Base-by-base conservation (phyloP, 345 rosid species). In the Melastoma malabathricum region DNA sequence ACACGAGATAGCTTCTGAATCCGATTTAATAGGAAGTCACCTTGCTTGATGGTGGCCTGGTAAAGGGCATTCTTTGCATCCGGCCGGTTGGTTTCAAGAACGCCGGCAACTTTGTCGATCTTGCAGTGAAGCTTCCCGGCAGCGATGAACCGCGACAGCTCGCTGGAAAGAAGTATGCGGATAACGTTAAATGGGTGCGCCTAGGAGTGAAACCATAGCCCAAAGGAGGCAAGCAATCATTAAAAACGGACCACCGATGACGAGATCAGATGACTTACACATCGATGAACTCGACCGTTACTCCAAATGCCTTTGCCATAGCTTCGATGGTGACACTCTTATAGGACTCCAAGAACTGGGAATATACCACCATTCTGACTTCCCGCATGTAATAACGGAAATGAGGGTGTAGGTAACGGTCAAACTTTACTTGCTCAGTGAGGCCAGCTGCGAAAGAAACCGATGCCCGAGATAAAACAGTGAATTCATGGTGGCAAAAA, bases 61-160 rank as follows among this genome's bases (percentile, higher is more conserved):
- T 88, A 93, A 29, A 93, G 92, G 7, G 99, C 94, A 68, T 93
- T 93, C 88, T 93, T 88, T 4, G 89, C 95, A 72, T 93, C 99
- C 3, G 99, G 97, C 10, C 92, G 86, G 70, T 85, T 85, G 2
- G 99, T 93, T 75, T 93, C 99, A 15, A 93, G 83, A 61, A 93
- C 97, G 57, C 97, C 99, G 14, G 92, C 95, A 63, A 88, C 99
- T 70, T 93, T 93, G 65, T 93, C 99, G 56, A 93, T 93, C 86
- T 81, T 93, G 86, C 99, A 93, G 60, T 93, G 95, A 56, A 93
- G 97, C 69, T 93, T 93, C 57, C 99, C 97, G 3, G 94, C 97
- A 3, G 99, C 94, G 47, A 93, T 93, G 51, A 88, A 93, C 2
- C 84, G 80, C 6, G 95, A 88, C n/a, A 93, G 79, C 70, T 93